Percentiles rank a stretch among this genome's conserved stretches.
phyloP scores from a whole-genome alignment of 2,329 filamentous ascomycete species.

The Aspergillus texensis region DNA sequence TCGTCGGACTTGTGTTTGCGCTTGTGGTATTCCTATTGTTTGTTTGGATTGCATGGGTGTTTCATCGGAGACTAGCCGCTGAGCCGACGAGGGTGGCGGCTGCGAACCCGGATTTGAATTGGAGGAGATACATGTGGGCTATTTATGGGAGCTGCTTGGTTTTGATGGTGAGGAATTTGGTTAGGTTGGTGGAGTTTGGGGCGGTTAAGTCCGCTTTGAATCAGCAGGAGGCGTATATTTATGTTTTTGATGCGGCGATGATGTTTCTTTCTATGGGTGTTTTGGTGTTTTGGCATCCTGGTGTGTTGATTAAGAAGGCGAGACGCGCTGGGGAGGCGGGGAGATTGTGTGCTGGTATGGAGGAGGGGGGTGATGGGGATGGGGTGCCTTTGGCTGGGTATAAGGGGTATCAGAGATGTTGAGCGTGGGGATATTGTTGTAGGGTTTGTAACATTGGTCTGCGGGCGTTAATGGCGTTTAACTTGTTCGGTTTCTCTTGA shows the following conservation, averaged over 20 bases:
- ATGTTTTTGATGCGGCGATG: conserved; percentile 28
- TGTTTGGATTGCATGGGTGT: conserved; percentile 24
- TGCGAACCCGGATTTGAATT: conserved; percentile 21
- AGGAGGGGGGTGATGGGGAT: neutral
- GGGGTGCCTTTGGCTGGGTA: conserved; percentile 2
- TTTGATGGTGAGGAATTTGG: conserved; percentile 39
- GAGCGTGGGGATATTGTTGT: neutral
- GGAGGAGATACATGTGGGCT: conserved; percentile 19
- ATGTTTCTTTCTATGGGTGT: conserved; percentile 2
- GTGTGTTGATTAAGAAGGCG: conserved; percentile 4
- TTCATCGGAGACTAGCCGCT: conserved; percentile 25
- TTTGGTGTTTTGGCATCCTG: conserved; percentile 2
- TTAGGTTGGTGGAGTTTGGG: conserved; percentile 33
- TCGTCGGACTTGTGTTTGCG: conserved; percentile 33
- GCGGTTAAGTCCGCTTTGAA: conserved; percentile 28
- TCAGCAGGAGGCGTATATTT: conserved; percentile 37
- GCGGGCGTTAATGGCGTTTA: neutral
- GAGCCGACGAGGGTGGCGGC: conserved; percentile 21
- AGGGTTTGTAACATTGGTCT: neutral
- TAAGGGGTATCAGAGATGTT: neutral
- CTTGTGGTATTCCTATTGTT: conserved; percentile 33
- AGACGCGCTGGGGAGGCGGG: neutral
- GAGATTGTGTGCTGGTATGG: neutral
- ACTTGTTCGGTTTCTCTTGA: neutral
- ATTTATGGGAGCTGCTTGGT: conserved; percentile 29